Conservation (phyloP, 805 yeast genomes). For the Starmerella apicola region DNA sequence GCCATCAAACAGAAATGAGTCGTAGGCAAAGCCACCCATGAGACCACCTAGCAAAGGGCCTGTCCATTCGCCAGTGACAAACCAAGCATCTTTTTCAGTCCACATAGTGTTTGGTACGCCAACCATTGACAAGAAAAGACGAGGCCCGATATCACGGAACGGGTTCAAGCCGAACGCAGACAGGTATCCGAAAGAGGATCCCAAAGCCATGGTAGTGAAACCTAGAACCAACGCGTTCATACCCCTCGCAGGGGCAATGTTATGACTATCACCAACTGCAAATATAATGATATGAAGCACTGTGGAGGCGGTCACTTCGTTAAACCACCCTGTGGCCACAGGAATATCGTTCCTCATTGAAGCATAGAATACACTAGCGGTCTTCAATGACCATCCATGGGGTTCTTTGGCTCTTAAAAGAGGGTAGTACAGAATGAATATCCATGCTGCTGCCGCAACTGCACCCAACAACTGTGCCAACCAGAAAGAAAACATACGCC, state of each 20-base stretch:
- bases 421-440: conserved; percentile 35
- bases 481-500: conserved; percentile 35
- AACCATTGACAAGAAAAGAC: conserved; percentile 36
- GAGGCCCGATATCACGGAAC: conserved; percentile 46
- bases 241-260: conserved; percentile 33
- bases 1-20: conserved; percentile 40
- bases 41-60: conserved; percentile 40
- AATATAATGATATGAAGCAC: conserved; percentile 37
- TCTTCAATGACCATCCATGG: conserved; percentile 9
- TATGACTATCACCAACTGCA: conserved; percentile 41
- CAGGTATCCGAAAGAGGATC: conserved; percentile 38
- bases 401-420: conserved; percentile 27
- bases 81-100: conserved; percentile 18
- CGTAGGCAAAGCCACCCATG: conserved; percentile 41
- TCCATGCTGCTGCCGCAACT: conserved; percentile 30
- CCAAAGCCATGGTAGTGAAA: conserved; percentile 35
- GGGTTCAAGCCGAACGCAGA: conserved; percentile 46
- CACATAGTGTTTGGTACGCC: conserved; percentile 37
- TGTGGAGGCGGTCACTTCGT: conserved; percentile 38
- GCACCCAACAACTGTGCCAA: conserved; percentile 40
- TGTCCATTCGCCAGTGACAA: conserved; percentile 28
- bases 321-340: conserved; percentile 32
- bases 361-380: conserved; percentile 1
- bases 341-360: conserved; percentile 1
- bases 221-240: conserved; percentile 39